Percentiles rank a stretch among this genome's conserved stretches.
phyloP scores from a whole-genome alignment of 306 rosid species.

The Herpetospermum pedunculosum region DNA sequence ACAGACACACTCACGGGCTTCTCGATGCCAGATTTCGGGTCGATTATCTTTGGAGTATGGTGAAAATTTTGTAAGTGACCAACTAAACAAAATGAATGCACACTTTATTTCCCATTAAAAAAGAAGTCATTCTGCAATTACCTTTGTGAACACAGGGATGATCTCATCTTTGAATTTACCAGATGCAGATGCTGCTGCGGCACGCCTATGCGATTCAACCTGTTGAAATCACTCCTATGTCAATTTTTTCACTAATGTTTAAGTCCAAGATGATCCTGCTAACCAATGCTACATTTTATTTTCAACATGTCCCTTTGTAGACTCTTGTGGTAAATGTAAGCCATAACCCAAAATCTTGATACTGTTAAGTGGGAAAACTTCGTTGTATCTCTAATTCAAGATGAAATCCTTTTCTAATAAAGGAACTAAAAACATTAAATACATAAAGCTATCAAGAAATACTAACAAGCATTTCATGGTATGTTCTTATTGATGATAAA shows the following conservation, averaged over 20 bases:
- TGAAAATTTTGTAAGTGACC: slow-evolving; percentile 6
- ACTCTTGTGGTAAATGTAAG: neutral
- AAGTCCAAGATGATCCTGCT: neutral
- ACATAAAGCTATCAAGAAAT: neutral
- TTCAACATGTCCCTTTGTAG: neutral
- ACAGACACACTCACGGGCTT: slow-evolving; percentile 48
- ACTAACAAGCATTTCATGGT: neutral
- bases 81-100: neutral
- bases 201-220: slow-evolving; percentile 89
- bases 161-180: slow-evolving; percentile 94
- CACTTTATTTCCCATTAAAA: neutral
- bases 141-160: slow-evolving; percentile 74
- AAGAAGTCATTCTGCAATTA: slow-evolving; percentile 16
- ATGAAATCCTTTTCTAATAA: neutral
- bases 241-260: neutral
- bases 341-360: neutral
- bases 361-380: neutral
- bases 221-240: slow-evolving; percentile 12
- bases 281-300: neutral
- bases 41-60: slow-evolving; percentile 41
- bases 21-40: slow-evolving; percentile 75
- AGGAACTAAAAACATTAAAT: neutral
- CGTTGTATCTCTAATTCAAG: neutral
- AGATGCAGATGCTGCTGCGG: slow-evolving; percentile 62
- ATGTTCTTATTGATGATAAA: neutral